Evolutionary conservation across 2,329 filamentous ascomycete genomes (phyloP).

Genomic region (Hymenoscyphus linearis): DNA sequence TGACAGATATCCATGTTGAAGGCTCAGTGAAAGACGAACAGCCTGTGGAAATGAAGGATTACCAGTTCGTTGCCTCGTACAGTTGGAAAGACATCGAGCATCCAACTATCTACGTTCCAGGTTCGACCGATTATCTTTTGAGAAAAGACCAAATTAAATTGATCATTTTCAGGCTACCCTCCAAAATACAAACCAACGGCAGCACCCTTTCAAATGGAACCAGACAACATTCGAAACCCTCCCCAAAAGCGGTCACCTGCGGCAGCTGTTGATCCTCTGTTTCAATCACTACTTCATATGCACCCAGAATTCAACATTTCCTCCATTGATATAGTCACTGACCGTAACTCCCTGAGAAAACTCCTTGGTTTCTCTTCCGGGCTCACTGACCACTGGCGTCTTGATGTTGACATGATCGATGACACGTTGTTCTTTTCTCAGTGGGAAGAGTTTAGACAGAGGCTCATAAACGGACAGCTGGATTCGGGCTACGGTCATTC

Average conservation of each 20-base stretch:
- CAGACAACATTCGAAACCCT: constrained; percentile 20
- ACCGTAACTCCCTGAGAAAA: constrained; percentile 31
- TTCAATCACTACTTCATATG: constrained; percentile 22
- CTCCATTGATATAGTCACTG: constrained; percentile 26
- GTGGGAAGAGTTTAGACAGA: constrained; percentile 20
- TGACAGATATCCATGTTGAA: background rate
- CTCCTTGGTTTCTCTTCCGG: constrained; percentile 25
- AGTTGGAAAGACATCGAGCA: constrained; percentile 16
- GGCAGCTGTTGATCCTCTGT: constrained; percentile 26
- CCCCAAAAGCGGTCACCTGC: constrained; percentile 30
- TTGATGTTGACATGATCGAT: constrained; percentile 31
- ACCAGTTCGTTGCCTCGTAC: constrained; percentile 22
- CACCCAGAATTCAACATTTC: constrained; percentile 22
- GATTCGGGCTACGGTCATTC: constrained; percentile 30
- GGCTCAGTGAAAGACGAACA: background rate
- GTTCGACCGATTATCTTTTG: constrained; percentile 6
- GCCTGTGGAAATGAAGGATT: constrained; percentile 12
- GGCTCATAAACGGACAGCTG: constrained; percentile 5
- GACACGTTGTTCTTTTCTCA: constrained; percentile 33
- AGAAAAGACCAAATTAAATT: background rate
- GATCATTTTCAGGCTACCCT: constrained; percentile 13
- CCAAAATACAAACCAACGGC: constrained; percentile 12
- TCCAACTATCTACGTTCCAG: constrained; percentile 22
- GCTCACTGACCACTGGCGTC: constrained; percentile 27
- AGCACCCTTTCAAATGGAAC: constrained; percentile 20